Percentiles rank a stretch among this genome's conserved stretches.
Evolutionary conservation across 1,284 basidiomycete species (phyloP).

Genomic region (Leccinum solheimii): DNA sequence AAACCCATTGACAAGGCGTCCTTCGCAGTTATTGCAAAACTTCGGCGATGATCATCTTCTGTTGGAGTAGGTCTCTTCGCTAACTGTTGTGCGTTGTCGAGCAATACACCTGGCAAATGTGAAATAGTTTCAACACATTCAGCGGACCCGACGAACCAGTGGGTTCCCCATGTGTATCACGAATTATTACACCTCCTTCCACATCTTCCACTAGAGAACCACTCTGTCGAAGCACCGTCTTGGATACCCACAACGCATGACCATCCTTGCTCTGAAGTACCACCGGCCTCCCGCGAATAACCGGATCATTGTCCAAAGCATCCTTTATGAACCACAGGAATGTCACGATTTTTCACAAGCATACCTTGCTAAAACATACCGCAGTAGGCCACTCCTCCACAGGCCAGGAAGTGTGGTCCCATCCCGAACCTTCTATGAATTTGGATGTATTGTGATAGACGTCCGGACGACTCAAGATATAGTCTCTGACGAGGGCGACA

Average conservation of each 20-base stretch:
- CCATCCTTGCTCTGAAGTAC: constrained; percentile 84
- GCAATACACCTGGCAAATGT: constrained; percentile 52
- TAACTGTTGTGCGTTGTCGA: constrained; percentile 72
- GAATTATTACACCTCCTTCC: constrained; percentile 80
- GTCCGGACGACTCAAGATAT: constrained; percentile 60
- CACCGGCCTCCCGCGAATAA: constrained; percentile 68
- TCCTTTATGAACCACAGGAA: constrained; percentile 42
- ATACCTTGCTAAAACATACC: constrained; percentile 39
- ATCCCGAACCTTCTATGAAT: constrained; percentile 83
- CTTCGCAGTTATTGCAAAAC: constrained; percentile 62
- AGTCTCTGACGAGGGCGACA: constrained; percentile 62
- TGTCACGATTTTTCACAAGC: neutral
- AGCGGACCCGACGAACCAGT: constrained; percentile 54
- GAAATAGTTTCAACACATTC: constrained; percentile 1
- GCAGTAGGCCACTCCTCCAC: constrained; percentile 71
- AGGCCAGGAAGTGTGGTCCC: constrained; percentile 87
- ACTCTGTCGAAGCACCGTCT: constrained; percentile 56
- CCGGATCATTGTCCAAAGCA: constrained; percentile 69
- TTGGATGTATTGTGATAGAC: constrained; percentile 54
- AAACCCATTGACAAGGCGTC: constrained; percentile 74
- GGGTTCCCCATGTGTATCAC: constrained; percentile 67
- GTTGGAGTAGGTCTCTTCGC: constrained; percentile 65
- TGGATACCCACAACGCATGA: constrained; percentile 87
- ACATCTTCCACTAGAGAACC: constrained; percentile 63
- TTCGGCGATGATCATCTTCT: constrained; percentile 60